phyloP scores from a whole-genome alignment of 768 basidiomycete species.

The Suillus subluteus region DNA sequence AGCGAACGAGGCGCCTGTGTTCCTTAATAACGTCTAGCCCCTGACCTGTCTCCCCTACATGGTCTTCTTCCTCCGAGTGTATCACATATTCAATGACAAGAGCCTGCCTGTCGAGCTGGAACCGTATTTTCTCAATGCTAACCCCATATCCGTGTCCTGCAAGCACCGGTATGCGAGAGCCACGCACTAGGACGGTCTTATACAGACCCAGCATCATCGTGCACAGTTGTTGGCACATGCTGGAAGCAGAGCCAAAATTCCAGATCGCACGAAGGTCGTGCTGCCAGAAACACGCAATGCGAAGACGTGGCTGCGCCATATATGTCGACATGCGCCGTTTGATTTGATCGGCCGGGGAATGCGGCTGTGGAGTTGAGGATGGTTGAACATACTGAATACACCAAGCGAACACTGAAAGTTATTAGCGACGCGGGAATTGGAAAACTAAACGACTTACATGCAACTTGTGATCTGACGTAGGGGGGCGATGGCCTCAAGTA shows the following conservation, averaged over 20 bases:
- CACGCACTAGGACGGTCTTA: slow-evolving; percentile 79
- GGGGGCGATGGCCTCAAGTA: slow-evolving; percentile 92
- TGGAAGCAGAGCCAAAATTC: slow-evolving; percentile 71
- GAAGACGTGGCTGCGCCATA: slow-evolving; percentile 46
- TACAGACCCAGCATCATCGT: slow-evolving; percentile 81
- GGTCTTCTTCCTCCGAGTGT: slow-evolving; percentile 71
- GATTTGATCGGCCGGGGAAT: slow-evolving; percentile 41
- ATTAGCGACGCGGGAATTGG: slow-evolving; percentile 15
- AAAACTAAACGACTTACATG: slow-evolving; percentile 48
- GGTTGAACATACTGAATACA: slow-evolving; percentile 75
- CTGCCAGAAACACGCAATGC: slow-evolving; percentile 94
- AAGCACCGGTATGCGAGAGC: slow-evolving; percentile 73
- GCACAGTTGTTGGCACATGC: slow-evolving; percentile 80
- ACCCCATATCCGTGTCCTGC: slow-evolving; percentile 82
- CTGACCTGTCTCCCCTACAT: slow-evolving; percentile 35
- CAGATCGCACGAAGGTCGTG: slow-evolving; percentile 89
- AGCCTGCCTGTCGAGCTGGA: slow-evolving; percentile 82
- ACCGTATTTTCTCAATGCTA: slow-evolving; percentile 75
- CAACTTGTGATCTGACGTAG: slow-evolving; percentile 86
- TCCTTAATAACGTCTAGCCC: slow-evolving; percentile 75
- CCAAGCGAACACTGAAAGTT: slow-evolving; percentile 79
- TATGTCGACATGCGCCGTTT: slow-evolving; percentile 29
- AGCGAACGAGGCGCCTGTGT: slow-evolving; percentile 68
- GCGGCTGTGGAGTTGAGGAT: slow-evolving; percentile 38
- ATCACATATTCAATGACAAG: slow-evolving; percentile 84